These are phyloP conservation scores for Colletotrichum acutatum DNA, from an alignment of 2,329 filamentous ascomycete species.

Conservation along the genomic window DNA sequence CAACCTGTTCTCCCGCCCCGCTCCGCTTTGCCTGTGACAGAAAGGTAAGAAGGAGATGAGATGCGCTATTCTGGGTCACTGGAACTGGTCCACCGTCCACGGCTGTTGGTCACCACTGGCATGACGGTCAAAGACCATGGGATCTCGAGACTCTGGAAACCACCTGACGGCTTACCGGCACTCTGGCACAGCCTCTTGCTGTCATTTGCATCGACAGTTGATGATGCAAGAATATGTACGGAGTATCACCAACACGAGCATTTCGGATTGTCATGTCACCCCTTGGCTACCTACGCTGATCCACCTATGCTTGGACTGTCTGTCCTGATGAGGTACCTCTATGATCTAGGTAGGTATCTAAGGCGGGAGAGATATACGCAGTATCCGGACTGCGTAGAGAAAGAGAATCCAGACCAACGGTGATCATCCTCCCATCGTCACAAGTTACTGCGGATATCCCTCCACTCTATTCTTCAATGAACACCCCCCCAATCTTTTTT, in stretches of 20 bases:
- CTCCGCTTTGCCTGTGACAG: slow-evolving; percentile 30
- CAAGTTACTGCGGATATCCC: neutral
- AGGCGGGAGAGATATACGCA: neutral
- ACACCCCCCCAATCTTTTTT: slow-evolving; percentile 1
- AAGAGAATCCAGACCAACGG: neutral
- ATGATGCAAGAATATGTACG: neutral
- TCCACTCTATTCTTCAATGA: neutral
- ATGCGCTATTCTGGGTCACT: slow-evolving; percentile 30
- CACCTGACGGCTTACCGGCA: slow-evolving; percentile 10
- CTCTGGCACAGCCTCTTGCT: neutral
- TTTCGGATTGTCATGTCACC: neutral
- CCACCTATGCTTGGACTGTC: neutral
- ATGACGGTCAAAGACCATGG: neutral
- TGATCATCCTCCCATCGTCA: neutral
- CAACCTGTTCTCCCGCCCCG: slow-evolving; percentile 12
- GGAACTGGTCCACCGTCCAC: slow-evolving; percentile 1
- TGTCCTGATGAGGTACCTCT: too few relatives aligned
- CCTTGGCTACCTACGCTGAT: neutral
- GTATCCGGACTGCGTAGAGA: too few relatives aligned
- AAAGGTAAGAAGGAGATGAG: slow-evolving; percentile 23
- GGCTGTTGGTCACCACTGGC: slow-evolving; percentile 8
- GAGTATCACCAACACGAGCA: neutral
- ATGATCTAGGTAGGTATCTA: too few relatives aligned
- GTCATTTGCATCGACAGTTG: slow-evolving; percentile 17
- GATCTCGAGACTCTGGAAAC: neutral